Base-by-base conservation (phyloP, 805 yeast species). In the Wickerhamiella bombiphila region DNA sequence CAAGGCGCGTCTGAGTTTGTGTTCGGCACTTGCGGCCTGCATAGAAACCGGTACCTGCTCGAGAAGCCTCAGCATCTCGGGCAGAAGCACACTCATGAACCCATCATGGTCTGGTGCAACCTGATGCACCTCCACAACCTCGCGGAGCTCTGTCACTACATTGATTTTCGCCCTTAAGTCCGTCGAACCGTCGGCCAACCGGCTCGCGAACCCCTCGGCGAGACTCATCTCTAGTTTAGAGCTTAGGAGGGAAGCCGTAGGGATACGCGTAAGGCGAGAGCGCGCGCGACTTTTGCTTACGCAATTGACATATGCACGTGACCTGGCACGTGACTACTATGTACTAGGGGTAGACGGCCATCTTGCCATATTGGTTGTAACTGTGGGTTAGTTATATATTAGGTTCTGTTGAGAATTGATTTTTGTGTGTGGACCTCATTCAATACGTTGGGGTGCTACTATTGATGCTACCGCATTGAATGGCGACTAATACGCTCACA, bases 111-210 rank as follows among this genome's bases (percentile, higher is more conserved):
- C 96, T 17, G 74, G 73, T 3, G 83, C 71, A 7, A 82, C 79
- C 44, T 78, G 78, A 57, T 80, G 79, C 2, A 83, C 70, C 53
- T 88, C 97, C 30, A 85, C 68, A 56, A 83, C 72, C 57, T 88
- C 97, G 42, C 91, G 70, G 32, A 88, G 63, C 56, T 88, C 96
- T 3, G 85, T 74, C 30, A 83, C 69, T 5, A 74, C 70, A 1
- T 85, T 64, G 44, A 80, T 78, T 47, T 74, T 75, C 8, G 70
- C 61, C 43, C 70, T 69, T 45, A 66, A 66, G 53, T 77, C 86
- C 35, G 63, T 38, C 17, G 39, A 30, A 20, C 52, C 36, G 41
- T 50, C 52, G 25, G 48, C 45, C 33, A 50, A 37, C 29, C 47
- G 47, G 22, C 47, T 35, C 17, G 43, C 47, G 32, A 42, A 50